These are phyloP conservation scores for Kalaharituber pfeilii DNA, from an alignment of 2,329 filamentous ascomycete species.

Conservation along the genomic window DNA sequence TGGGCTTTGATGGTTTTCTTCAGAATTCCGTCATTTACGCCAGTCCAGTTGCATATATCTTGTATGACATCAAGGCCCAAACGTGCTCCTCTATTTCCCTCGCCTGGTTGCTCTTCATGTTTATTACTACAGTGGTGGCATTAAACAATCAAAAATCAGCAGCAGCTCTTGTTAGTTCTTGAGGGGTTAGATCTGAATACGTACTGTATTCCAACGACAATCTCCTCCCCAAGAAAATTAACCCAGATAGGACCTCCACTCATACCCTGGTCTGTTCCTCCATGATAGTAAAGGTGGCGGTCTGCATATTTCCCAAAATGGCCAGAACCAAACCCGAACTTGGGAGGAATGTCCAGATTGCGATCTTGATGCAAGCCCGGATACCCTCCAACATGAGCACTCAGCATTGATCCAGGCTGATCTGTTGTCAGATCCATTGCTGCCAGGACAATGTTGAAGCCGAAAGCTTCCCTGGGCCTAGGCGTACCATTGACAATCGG, in stretches of 20 bases:
- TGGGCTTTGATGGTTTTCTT: neutral
- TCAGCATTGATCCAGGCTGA: neutral
- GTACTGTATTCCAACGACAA: neutral
- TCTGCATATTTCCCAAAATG: neutral
- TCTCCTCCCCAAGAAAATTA: neutral
- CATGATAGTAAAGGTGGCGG: neutral
- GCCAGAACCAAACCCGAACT: neutral
- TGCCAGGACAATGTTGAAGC: neutral
- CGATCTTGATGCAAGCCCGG: neutral
- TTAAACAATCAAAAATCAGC: no score
- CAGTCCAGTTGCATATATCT: neutral
- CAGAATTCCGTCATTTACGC: neutral
- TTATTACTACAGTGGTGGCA: neutral
- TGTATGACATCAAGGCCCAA: neutral
- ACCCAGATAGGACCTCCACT: neutral
- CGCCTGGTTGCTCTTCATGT: neutral
- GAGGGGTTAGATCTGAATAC: neutral
- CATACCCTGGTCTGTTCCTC: neutral
- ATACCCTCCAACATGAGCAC: neutral
- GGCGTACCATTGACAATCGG: neutral
- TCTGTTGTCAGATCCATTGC: neutral
- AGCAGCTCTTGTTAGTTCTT: neutral
- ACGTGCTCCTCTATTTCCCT: neutral
- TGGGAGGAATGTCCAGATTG: neutral
- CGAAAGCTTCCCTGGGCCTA: neutral